Percentiles rank a stretch among this genome's conserved stretches.
phyloP scores from a whole-genome alignment of 1,139 yeast genomes.

The Hyphopichia buzzinii region DNA sequence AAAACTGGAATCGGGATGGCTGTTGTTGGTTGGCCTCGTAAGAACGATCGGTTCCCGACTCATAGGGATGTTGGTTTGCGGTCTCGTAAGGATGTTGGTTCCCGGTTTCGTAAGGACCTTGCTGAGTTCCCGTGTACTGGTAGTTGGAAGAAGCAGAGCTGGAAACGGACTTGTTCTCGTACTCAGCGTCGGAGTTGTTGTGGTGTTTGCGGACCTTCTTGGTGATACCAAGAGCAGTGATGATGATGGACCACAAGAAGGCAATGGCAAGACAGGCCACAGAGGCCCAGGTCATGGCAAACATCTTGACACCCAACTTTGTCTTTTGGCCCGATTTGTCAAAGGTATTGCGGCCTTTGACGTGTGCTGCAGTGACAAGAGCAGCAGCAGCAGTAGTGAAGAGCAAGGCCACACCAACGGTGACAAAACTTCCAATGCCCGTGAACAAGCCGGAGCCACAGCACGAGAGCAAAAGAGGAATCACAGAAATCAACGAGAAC shows the following conservation, averaged over 20 bases:
- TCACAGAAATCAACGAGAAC: conserved; percentile 50
- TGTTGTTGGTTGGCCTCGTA: conserved; percentile 6
- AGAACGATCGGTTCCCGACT: conserved; percentile 1
- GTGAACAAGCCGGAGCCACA: conserved; percentile 20
- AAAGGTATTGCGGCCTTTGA: conserved; percentile 59
- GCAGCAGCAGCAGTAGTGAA: conserved; percentile 60
- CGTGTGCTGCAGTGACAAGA: conserved; percentile 63
- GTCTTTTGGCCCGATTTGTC: conserved; percentile 45
- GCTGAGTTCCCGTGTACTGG: conserved; percentile 5
- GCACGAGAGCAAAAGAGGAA: conserved; percentile 30
- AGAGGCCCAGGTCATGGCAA: conserved; percentile 67
- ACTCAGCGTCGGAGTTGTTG: background rate
- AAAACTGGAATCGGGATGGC: conserved; percentile 14
- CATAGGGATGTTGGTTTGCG: too few relatives aligned
- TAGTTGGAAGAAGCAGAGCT: conserved; percentile 4
- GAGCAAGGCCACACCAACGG: conserved; percentile 42
- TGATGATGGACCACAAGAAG: conserved; percentile 6
- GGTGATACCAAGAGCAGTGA: conserved; percentile 6
- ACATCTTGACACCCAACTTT: conserved; percentile 53
- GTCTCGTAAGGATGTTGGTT: too few relatives aligned
- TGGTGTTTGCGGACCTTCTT: background rate
- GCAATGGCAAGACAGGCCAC: conserved; percentile 44
- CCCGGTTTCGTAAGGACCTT: conserved; percentile 3
- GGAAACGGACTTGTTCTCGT: background rate
- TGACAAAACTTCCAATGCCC: conserved; percentile 18